Evolutionary conservation across 2,329 filamentous ascomycete species (phyloP).

Genomic region (Didymella arachidicola): DNA sequence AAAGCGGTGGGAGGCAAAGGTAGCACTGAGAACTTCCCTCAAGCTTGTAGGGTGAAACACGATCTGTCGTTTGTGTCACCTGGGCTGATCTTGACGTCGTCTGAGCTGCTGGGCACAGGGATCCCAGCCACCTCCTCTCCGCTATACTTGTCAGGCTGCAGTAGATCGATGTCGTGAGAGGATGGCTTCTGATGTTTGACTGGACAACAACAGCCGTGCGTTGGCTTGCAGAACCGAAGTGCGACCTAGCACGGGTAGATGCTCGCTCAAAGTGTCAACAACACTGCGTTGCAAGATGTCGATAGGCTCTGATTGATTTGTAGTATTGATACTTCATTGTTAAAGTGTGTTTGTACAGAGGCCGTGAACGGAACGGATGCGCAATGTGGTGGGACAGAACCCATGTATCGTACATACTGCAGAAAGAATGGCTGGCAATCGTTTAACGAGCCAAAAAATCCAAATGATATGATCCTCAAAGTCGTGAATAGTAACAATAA

Average conservation of each 20-base stretch:
- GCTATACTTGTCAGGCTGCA: slow-evolving; percentile 41
- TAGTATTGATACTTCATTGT: slow-evolving; percentile 46
- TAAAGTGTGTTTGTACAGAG: slow-evolving; percentile 50
- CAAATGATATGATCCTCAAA: slow-evolving; percentile 35
- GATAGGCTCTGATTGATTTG: slow-evolving; percentile 31
- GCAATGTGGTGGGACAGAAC: slow-evolving; percentile 25
- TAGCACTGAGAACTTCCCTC: slow-evolving; percentile 33
- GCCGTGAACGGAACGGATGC: slow-evolving; percentile 41
- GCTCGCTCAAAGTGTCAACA: slow-evolving; percentile 15
- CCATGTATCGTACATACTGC: slow-evolving; percentile 48
- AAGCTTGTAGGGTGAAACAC: slow-evolving; percentile 38
- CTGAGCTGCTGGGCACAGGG: slow-evolving; percentile 20
- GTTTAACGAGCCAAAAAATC: slow-evolving; percentile 11
- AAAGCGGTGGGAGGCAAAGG: slow-evolving; percentile 19
- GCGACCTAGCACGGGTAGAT: slow-evolving; percentile 34
- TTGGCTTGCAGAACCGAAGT: slow-evolving; percentile 39
- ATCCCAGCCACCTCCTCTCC: slow-evolving; percentile 29
- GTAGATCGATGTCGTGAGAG: slow-evolving; percentile 31
- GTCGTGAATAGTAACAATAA: slow-evolving; percentile 47
- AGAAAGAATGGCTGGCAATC: slow-evolving; percentile 25
- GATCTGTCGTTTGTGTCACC: slow-evolving; percentile 42
- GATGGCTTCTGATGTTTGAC: slow-evolving; percentile 29
- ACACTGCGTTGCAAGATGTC: slow-evolving; percentile 18
- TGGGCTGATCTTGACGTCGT: slow-evolving; percentile 27
- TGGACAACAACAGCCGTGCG: slow-evolving; percentile 32